Evolutionary conservation across 2,329 filamentous ascomycete genomes (phyloP).

Genomic region (Alternaria brassicae): DNA sequence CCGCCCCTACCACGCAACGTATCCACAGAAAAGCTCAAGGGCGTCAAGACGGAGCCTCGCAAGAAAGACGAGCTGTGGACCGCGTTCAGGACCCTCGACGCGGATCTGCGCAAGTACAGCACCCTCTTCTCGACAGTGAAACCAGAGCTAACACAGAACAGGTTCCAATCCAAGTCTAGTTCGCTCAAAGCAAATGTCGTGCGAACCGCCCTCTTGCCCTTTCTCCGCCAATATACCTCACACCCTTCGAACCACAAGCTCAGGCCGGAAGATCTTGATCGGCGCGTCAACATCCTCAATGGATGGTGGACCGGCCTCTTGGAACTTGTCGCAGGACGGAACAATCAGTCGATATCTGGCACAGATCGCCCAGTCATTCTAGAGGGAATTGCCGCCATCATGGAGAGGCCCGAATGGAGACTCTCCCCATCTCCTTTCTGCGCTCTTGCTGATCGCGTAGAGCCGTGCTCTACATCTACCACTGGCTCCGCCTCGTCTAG

Average conservation of each 20-base stretch:
- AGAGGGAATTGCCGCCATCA: conserved; percentile 79
- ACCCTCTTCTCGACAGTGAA: neutral
- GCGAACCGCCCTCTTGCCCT: conserved; percentile 75
- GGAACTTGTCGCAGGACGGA: conserved; percentile 78
- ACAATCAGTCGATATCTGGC: conserved; percentile 78
- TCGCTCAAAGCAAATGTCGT: conserved; percentile 78
- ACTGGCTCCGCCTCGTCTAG: conserved; percentile 67
- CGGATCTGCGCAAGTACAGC: conserved; percentile 69
- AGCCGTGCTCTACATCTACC: conserved; percentile 54
- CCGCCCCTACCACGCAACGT: conserved; percentile 54
- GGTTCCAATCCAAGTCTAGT: conserved; percentile 76
- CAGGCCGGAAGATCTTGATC: conserved; percentile 81
- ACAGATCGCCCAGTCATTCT: conserved; percentile 83
- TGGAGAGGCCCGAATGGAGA: conserved; percentile 90
- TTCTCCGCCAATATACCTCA: conserved; percentile 72
- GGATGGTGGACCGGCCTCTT: conserved; percentile 89
- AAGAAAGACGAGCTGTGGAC: conserved; percentile 75
- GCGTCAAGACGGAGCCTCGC: conserved; percentile 51
- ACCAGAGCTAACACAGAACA: conserved; percentile 33
- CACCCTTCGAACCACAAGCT: conserved; percentile 72
- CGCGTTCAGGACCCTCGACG: conserved; percentile 71
- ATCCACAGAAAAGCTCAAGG: conserved; percentile 52
- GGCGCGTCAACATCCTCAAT: conserved; percentile 78
- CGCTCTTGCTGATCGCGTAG: conserved; percentile 64
- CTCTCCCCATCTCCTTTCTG: conserved; percentile 72